Evolutionary conservation across 176 grass and related monocot genomes (phyloP).

Genomic region (Oryza officinalis): DNA sequence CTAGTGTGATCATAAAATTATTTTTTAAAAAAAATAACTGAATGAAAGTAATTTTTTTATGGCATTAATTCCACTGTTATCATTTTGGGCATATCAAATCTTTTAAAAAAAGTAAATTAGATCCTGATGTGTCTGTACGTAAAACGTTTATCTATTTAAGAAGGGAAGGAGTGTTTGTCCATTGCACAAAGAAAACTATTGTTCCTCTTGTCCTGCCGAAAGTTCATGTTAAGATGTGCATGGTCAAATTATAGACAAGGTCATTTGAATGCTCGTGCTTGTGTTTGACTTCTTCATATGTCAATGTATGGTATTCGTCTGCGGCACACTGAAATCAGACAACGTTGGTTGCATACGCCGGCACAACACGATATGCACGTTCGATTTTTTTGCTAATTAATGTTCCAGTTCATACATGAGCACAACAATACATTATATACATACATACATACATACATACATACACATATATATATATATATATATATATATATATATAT

Average conservation of each 20-base stretch:
- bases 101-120: not conserved
- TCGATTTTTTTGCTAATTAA: not conserved
- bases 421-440: too few species aligned
- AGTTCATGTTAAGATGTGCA: not conserved
- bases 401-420: too few species aligned
- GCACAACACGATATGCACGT: not conserved
- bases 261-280: not conserved
- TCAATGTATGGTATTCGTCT: not conserved
- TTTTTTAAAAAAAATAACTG: too few species aligned
- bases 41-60: not conserved
- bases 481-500: too few species aligned
- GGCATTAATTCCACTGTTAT: not conserved
- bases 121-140: not conserved
- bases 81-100: not conserved
- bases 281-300: not conserved
- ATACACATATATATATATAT: too few species aligned
- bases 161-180: not conserved
- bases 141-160: not conserved
- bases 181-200: not conserved
- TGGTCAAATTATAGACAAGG: not conserved
- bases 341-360: not conserved
- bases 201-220: not conserved
- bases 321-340: not conserved
- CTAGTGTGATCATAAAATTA: too few species aligned
- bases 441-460: too few species aligned